Base-by-base conservation (phyloP, 148 eudicot genomes). In the Drosera capensis region DNA sequence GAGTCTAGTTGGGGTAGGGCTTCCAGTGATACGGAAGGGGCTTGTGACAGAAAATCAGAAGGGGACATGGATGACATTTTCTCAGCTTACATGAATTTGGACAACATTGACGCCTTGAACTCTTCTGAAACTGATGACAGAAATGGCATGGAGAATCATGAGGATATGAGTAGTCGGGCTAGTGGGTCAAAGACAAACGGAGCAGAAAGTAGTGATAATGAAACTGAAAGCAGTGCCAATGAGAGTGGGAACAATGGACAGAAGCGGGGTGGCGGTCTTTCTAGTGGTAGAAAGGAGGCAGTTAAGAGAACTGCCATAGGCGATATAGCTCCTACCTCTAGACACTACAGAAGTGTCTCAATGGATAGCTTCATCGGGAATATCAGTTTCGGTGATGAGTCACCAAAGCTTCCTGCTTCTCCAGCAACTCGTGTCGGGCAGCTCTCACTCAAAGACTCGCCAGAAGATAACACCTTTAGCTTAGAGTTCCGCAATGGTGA, bases 301-400 rank as follows among this genome's bases (percentile, higher is more conserved):
- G 53, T 54, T 13, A 59, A 69, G 25, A 58, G 79, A 44, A 34
- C 61, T 49, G 65, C 43, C 17, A 11, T 40, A 3, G 64, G 64
- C 21, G 71, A 62, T 37, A 23, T 59, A 51, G 70, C 38, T n/a
- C 62, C 67, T 0, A 14, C 52, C 24, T 16, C 48, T 0, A 39
- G 72, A 28, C 80, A 70, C 46, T 67, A 46, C 31, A 71, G 76
- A 48, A 74, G 80, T 9, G 22, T 74, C 21, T 74, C 76, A 0
- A 67, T 70, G 70, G 76, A 67, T 60, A 71, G 73, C 57, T 71
- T 71, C 41, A 67, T 74, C 73, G 75, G 64, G 12, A 59, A 55
- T 47, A 42, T 70, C 61, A 56, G 57, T 25, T 51, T 74, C 14
- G 39, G 42, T 45, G 79, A 63, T 0, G 65, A 53, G 51, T 58